Conservation (phyloP, 179 eudicot species). For the Actinidia arguta region DNA sequence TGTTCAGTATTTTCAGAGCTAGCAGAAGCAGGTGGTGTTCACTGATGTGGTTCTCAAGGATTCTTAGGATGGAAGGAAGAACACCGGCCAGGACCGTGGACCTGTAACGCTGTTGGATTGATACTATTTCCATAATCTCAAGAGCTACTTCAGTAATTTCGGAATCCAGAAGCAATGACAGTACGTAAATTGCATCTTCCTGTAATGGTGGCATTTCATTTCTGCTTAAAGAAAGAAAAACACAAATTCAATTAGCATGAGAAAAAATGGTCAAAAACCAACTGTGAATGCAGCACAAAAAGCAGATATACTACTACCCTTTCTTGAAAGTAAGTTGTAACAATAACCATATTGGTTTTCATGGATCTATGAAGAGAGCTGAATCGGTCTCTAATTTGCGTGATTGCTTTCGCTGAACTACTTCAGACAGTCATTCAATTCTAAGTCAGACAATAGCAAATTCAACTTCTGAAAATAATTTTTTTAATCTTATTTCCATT, state of each 20-base stretch:
- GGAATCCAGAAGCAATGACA: conserved; percentile 63
- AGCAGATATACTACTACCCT: too few relatives aligned
- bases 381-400: too few relatives aligned
- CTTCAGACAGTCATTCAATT: too few relatives aligned
- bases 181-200: conserved; percentile 48
- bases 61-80: conserved; percentile 40
- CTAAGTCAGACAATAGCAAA: too few relatives aligned
- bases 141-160: conserved; percentile 58
- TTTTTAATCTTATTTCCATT: too few relatives aligned
- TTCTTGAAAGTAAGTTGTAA: too few relatives aligned
- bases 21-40: conserved; percentile 34
- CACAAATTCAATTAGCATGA: conserved; percentile 11
- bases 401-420: too few relatives aligned
- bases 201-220: conserved; percentile 36
- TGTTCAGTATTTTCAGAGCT: conserved; percentile 60
- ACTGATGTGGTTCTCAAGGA: conserved; percentile 48
- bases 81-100: conserved; percentile 53
- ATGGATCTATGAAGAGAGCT: too few relatives aligned
- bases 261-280: not conserved
- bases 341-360: too few relatives aligned
- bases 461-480: too few relatives aligned
- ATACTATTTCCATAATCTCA: conserved; percentile 54
- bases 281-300: too few relatives aligned
- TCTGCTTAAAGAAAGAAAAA: conserved; percentile 34
- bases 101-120: conserved; percentile 34